A percentile compares a stretch with the other conserved stretches of the same genome.
These are phyloP conservation scores for Zasmidium angulare DNA, from an alignment of 2,329 filamentous ascomycete genomes.

Conservation along the genomic window DNA sequence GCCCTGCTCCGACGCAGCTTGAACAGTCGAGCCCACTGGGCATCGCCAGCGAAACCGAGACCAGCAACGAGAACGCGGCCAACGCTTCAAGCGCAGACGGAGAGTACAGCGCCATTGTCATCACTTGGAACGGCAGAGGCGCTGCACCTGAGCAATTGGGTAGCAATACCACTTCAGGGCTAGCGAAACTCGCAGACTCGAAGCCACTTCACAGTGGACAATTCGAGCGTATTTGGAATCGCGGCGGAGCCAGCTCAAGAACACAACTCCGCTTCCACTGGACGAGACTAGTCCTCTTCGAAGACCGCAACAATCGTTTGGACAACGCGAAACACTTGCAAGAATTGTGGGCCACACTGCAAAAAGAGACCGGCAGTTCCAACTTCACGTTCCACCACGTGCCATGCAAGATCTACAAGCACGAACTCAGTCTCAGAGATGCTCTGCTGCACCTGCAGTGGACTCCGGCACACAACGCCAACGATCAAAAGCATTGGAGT, in stretches of 20 bases:
- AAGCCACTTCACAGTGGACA: not conserved
- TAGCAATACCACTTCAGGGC: too few species aligned
- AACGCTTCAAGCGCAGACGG: not conserved
- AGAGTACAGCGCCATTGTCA: constrained; percentile 2
- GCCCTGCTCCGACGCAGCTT: not conserved
- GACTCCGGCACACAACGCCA: not conserved
- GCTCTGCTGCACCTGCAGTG: not conserved
- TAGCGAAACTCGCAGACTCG: too few species aligned
- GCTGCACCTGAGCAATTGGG: not conserved
- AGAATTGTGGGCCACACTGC: not conserved
- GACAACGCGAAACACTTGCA: not conserved
- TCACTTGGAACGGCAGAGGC: constrained; percentile 4
- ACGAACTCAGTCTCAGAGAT: not conserved
- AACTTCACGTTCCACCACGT: constrained; percentile 5
- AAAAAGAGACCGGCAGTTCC: not conserved
- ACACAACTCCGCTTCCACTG: not conserved
- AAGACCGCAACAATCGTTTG: not conserved
- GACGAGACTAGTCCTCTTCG: not conserved
- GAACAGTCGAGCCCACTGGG: too few species aligned
- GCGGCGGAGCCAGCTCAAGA: not conserved
- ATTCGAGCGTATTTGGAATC: not conserved
- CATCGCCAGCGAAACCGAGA: too few species aligned
- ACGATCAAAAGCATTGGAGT: not conserved
- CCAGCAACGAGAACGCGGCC: too few species aligned
- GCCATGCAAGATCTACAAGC: not conserved